Percentiles rank a stretch among this genome's conserved stretches.
Conservation (phyloP, 2,329 filamentous ascomycete genomes). For the Grosmannia huntii region DNA sequence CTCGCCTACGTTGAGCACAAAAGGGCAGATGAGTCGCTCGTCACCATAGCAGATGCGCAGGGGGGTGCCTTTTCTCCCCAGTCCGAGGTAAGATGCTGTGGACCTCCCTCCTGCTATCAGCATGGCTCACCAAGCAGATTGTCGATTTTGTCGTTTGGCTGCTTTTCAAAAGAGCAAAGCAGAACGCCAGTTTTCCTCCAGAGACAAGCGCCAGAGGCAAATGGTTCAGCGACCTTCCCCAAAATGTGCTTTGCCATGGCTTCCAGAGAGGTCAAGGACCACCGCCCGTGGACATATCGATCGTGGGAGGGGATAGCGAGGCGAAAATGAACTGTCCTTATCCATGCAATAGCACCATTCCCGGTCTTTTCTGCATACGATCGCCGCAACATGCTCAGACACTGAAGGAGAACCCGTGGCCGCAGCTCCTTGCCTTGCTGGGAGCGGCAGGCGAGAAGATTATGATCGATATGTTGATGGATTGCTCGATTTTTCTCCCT, state of each 20-base stretch:
- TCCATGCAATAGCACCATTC: slow-evolving; percentile 30
- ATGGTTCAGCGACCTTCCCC: not conserved
- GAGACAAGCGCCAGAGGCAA: too few species aligned
- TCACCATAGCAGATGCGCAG: slow-evolving; percentile 36
- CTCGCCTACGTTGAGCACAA: slow-evolving; percentile 42
- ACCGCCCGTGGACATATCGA: not conserved
- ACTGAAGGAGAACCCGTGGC: slow-evolving; percentile 64
- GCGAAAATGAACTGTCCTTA: not conserved
- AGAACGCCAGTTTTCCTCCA: slow-evolving; percentile 38
- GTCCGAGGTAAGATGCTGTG: slow-evolving; percentile 39
- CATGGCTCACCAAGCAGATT: slow-evolving; percentile 36
- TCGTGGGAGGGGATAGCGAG: not conserved
- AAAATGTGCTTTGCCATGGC: slow-evolving; percentile 61
- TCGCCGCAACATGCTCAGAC: slow-evolving; percentile 57
- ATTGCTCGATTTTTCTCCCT: slow-evolving; percentile 62
- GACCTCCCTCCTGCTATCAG: not conserved
- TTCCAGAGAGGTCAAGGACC: slow-evolving; percentile 40
- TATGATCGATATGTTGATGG: slow-evolving; percentile 64
- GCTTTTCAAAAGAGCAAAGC: slow-evolving; percentile 51
- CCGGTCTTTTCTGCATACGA: slow-evolving; percentile 50
- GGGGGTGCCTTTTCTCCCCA: slow-evolving; percentile 39
- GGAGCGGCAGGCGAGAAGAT: slow-evolving; percentile 64
- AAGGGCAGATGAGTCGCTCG: slow-evolving; percentile 42
- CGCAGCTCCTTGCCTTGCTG: slow-evolving; percentile 57
- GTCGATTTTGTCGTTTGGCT: slow-evolving; percentile 67